phyloP scores from a whole-genome alignment of 345 rosid species.

The Moringa oleifera region DNA sequence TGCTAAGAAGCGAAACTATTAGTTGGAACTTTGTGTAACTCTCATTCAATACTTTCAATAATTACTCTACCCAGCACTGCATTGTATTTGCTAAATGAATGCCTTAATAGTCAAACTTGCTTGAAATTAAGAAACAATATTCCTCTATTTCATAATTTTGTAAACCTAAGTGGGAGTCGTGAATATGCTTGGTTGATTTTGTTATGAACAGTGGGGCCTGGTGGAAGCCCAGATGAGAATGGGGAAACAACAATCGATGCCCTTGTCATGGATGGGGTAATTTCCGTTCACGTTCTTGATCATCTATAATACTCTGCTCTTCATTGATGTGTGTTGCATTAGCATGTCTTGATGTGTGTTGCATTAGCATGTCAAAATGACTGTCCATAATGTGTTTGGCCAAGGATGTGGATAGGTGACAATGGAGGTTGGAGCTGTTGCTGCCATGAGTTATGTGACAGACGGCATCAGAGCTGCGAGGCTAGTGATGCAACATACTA shows the following conservation, averaged over 20 bases:
- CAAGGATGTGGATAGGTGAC: conserved; percentile 69
- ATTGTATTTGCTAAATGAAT: too few relatives aligned
- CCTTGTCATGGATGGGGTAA: conserved; percentile 90
- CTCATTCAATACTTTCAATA: too few relatives aligned
- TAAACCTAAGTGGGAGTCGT: neutral
- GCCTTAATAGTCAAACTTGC: too few relatives aligned
- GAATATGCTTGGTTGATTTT: neutral
- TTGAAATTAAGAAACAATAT: too few relatives aligned
- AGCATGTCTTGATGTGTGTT: conserved; percentile 3
- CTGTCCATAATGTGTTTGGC: conserved; percentile 20
- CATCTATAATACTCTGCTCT: neutral
- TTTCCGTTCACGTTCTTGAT: conserved; percentile 1
- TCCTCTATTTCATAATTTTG: neutral
- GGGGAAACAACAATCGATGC: conserved; percentile 96
- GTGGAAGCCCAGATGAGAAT: conserved; percentile 95
- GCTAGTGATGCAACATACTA: conserved; percentile 73
- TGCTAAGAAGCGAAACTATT: too few relatives aligned
- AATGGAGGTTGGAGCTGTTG: conserved; percentile 99
- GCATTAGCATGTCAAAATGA: conserved; percentile 10
- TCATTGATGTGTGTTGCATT: conserved; percentile 7
- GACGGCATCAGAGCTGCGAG: conserved; percentile 91
- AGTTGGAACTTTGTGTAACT: too few relatives aligned
- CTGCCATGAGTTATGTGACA: conserved; percentile 89
- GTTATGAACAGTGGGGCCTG: conserved; percentile 75
- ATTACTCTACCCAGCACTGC: too few relatives aligned